Evolutionary conservation across 225 moss, liverwort and hornwort species (phyloP).

Genomic region (Pleurozium schreberi): DNA sequence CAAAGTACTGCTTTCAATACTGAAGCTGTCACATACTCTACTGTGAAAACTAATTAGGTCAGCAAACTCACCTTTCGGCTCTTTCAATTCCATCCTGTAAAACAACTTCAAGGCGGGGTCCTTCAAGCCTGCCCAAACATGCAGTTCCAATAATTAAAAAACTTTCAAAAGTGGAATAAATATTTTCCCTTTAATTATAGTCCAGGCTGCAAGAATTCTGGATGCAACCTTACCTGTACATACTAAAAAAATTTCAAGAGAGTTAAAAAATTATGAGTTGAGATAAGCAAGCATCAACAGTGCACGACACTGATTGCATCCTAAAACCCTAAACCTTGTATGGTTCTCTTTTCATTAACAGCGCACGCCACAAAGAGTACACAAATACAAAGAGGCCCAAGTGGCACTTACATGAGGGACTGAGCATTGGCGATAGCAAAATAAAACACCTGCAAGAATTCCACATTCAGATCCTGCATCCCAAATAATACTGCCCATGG

Average conservation of each 20-base stretch:
- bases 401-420: slow-evolving; percentile 31
- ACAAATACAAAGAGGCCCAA: neutral
- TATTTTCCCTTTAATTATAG: neutral
- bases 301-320: neutral
- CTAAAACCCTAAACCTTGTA: neutral
- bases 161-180: neutral
- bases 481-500: neutral
- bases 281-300: neutral
- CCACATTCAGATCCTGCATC: neutral
- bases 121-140: slow-evolving; percentile 33
- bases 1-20: neutral
- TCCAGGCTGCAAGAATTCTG: neutral
- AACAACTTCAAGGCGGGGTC: slow-evolving; percentile 27
- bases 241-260: neutral
- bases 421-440: slow-evolving; percentile 40
- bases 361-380: neutral
- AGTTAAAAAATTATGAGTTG: neutral
- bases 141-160: neutral
- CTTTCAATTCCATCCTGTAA: slow-evolving; percentile 35
- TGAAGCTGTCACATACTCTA: neutral
- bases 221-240: neutral
- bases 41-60: neutral
- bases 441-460: slow-evolving; percentile 33
- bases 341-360: neutral
- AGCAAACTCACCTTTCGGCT: slow-evolving; percentile 24